A percentile compares a stretch with the other conserved stretches of the same genome.
Evolutionary conservation across 2,329 filamentous ascomycete genomes (phyloP).

Genomic region (Lachnellula occidentalis): DNA sequence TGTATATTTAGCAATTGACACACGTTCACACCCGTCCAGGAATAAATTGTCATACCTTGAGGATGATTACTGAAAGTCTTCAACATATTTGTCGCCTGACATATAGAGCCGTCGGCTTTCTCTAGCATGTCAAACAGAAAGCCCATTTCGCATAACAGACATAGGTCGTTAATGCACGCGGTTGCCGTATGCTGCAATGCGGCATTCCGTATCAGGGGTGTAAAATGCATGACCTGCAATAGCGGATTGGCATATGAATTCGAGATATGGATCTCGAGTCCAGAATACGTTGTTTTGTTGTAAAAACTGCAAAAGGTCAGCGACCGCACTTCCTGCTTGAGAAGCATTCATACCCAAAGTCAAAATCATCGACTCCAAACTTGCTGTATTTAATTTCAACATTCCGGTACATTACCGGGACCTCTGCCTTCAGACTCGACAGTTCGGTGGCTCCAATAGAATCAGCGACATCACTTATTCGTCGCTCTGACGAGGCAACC

Average conservation of each 20-base stretch:
- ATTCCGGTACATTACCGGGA: slow-evolving; percentile 83
- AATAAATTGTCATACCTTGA: slow-evolving; percentile 48
- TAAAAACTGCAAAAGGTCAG: slow-evolving; percentile 60
- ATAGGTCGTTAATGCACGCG: slow-evolving; percentile 74
- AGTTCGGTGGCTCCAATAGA: slow-evolving; percentile 64
- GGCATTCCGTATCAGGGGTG: slow-evolving; percentile 79
- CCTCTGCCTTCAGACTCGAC: slow-evolving; percentile 71
- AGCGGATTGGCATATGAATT: slow-evolving; percentile 96
- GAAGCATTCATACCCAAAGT: slow-evolving; percentile 68
- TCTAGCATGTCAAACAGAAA: slow-evolving; percentile 98
- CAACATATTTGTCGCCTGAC: slow-evolving; percentile 90
- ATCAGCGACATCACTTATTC: slow-evolving; percentile 52
- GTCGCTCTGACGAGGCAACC: slow-evolving; percentile 33
- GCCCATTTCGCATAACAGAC: slow-evolving; percentile 87
- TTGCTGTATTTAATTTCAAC: slow-evolving; percentile 99
- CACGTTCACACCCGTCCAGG: neutral
- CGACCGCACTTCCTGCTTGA: slow-evolving; percentile 1
- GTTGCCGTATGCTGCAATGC: slow-evolving; percentile 85
- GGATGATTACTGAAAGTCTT: slow-evolving; percentile 82
- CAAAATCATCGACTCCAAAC: slow-evolving; percentile 98
- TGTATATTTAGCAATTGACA: slow-evolving; percentile 18
- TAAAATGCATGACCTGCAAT: slow-evolving; percentile 87
- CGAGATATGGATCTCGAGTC: slow-evolving; percentile 90
- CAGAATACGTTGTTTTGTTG: slow-evolving; percentile 88
- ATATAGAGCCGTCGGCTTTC: slow-evolving; percentile 89